Base-by-base conservation (phyloP, 192 early-diverging fungal species). In the Haplosporangium gracile region DNA sequence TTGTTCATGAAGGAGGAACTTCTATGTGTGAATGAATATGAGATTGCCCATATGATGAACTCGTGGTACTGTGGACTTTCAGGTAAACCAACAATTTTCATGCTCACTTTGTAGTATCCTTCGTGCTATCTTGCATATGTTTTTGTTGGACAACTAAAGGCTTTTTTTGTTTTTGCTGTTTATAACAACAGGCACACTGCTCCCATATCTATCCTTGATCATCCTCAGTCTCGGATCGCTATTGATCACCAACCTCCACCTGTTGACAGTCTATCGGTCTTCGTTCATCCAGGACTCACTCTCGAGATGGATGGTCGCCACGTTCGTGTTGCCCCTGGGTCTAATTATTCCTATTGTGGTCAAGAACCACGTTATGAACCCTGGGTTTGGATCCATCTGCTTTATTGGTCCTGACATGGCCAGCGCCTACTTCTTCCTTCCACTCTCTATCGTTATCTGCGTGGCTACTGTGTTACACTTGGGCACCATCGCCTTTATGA, bases 171-270 rank as follows among this genome's bases (percentile, higher is more conserved):
- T n/a, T 5, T 53, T n/a, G 0, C 5, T 60, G 7, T 60, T 60
- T n/a, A n/a, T 26, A 9, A n/a, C 13, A 60, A 70, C 34, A 77
- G 76, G 76, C 10, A 77, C 26, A 26, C 9, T 55, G 7, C 40
- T 77, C 24, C 43, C 68, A 42, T 77, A 77, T 45, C 8, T 51
- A 38, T 18, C 68, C 26, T 32, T 69, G 65, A 26, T 63, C 43
- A 29, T 68, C 9, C 65, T 77, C 20, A 68, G 68, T 29, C 20
- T 77, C 4, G 65, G 55, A 10, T 15, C 34, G 26, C 40, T 77
- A 6, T 29, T 77, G n/a, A 77, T 77, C 20, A 32, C 76, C 26
- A 77, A 77, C 45, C 76, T 77, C 16, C 76, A 77, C 32, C 22
- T 77, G 20, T 43, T 77, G n/a, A 69, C 63, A 16, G 76, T 69